Base-by-base conservation (phyloP, 345 rosid genomes). In the Turritis glabra region DNA sequence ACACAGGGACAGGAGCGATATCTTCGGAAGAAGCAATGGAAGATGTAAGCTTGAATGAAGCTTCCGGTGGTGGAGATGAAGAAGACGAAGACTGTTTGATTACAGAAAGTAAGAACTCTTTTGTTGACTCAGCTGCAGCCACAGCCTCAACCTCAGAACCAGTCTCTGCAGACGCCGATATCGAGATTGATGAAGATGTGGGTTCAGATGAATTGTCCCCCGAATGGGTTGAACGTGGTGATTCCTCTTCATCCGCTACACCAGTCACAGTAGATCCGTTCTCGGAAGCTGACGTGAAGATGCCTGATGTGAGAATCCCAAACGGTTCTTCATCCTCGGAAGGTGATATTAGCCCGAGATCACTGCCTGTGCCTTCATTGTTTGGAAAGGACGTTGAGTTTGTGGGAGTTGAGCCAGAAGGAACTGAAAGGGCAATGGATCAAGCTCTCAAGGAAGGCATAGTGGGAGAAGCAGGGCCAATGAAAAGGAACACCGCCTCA, bases 341-440 rank as follows among this genome's bases (percentile, higher is more conserved):
- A 26, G 72, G 80, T 48, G 80, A 77, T 47, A 64, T 71, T 0
- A 67, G 85, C 30, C 61, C 87, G 57, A 72, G 50, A 78, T 79
- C 92, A 52, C 81, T 83, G 2, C 67, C 88, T 3, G 82, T 85
- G n/a, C 93, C 90, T 17, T 89, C 91, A 5, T 75, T 92, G 82
- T 92, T 90, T 29, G 91, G 84, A 71, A 97, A 90, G 77, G 99
- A 95, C 63, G 92, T 95, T 21, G 98, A 95, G 77, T 95, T 92
- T 69, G 97, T 92, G 8, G 99, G 99, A 1, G 92, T 92, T 52
- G 98, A 92, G 76, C 64, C 83, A 48, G 96, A 90, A 88, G 97
- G 97, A 25, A 86, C 94, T 0, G 96, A 92, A 78, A 92, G 84
- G 81, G 98, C 97, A 55, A 95, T 90, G 98, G 99, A 92, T n/a